Evolutionary conservation across 2,329 filamentous ascomycete genomes (phyloP), one percentile per base, ranked within the genome.

Genomic region (Thelonectria blattea): DNA sequence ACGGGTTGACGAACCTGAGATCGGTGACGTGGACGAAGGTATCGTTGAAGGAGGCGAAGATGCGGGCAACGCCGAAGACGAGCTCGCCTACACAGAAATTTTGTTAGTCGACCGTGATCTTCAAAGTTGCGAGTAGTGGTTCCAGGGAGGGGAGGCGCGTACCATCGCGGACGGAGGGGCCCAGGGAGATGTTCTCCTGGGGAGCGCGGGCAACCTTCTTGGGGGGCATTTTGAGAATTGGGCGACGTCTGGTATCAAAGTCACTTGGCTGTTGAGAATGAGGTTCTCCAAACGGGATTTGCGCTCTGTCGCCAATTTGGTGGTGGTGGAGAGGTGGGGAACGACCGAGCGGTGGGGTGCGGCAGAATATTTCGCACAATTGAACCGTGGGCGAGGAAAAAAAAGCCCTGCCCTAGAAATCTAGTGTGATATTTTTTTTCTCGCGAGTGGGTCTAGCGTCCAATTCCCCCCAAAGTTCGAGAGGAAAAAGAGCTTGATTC

Each of bases 11-110:
- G 80, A 83, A 93, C 90, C 85, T 89, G 81, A 99, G 92, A 96
- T 98, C 95, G 86, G 95, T 99, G 80, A 99, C 92, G 86, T 99
- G 95, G 80, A 99, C 95, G 85, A 93, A 93, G 79, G 90, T 93
- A 77, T 93, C 91, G 84, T 93, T 93, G 88, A 93, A 93, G 70
- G 92, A 96, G 76, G 93, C 93, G 83, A 97, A 78, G 86, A 97
- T 97, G 81, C 93, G 92, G 80, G 93, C 93, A 84, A 97, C 93
- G 81, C 93, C 93, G 81, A 97, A 97, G 81, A 97, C 93, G 81
- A 96, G 91, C 85, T 96, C 92, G 84, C 93, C 93, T 94, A 71
- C 68, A 30, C 64, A 45, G 56, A 50, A 43, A 24, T 56, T 47
- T 50, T 47, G 58, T 68, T 63, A 69, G 64, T 64, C 50, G 53